Evolutionary conservation across 257 asterid species (phyloP), one percentile per base, ranked within the genome.

Genomic region (Capsicum rhomboideum): DNA sequence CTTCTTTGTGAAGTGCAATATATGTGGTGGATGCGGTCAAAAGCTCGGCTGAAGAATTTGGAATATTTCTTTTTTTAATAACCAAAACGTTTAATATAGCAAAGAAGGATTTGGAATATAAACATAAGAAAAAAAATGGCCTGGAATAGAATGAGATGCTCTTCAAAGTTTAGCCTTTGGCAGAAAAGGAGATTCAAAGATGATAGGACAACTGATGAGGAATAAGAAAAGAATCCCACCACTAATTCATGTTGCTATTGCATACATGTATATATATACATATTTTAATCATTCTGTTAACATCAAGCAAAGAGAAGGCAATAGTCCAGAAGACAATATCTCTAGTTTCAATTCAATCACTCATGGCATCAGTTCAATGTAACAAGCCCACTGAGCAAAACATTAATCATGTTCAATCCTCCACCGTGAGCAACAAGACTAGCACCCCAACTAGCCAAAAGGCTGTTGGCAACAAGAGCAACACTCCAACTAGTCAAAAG

Each of bases 151-250:
- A 82, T 67, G 63, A 82, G 50, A 82, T 82, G 61, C 85, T 50
- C 85, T 82, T 82, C 50, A 34, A 82, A 82, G 85, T 82, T 77
- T 29, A 42, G 54, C 53, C 49, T 49, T 67, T 50, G 80, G 80
- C 31, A 82, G 66, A 66, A 82, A 82, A 82, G 37, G 84, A 67
- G 84, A 82, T 66, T 82, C 79, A 66, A 26, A 82, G 37, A 50
- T 50, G 79, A 66, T 37, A 53, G 79, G 67, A 82, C 63, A 49
- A 64, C 58, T 80, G 75, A 59, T 31, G 28, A 52, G n/a, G 53
- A 29, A 53, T 37, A 21, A 80, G 75, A 64, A 58, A 34, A 59
- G 37, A 80, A 80, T 18, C 28, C 69, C 44, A 61, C 40, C 40
- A 59, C 71, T 56, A 59, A 80, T 21, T 80, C 75, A 21, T 80